Evolutionary conservation across 345 rosid species (phyloP).

Genomic region (Cochlearia excelsa): DNA sequence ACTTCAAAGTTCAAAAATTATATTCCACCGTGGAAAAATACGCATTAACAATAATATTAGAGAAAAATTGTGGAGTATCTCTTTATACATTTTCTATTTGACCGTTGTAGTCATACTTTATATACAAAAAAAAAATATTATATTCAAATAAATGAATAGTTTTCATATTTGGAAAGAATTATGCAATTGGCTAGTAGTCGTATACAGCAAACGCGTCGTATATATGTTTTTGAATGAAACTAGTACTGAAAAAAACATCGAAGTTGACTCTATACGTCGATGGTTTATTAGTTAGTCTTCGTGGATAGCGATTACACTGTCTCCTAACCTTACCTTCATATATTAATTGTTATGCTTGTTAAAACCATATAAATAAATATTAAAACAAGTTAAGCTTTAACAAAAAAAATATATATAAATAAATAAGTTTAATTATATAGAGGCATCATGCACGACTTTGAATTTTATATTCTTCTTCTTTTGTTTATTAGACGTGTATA

Average conservation of each 20-base stretch:
- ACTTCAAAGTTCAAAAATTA: no score
- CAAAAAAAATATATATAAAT: neutral
- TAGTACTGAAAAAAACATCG: neutral
- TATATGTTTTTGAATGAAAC: neutral
- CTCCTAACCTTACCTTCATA: neutral
- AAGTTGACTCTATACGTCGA: slow-evolving; percentile 9
- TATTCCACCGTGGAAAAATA: no score
- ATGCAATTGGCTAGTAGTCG: slow-evolving; percentile 9
- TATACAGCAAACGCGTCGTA: slow-evolving; percentile 13
- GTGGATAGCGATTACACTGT: slow-evolving; percentile 24
- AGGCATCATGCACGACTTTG: slow-evolving; percentile 22
- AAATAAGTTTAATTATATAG: neutral
- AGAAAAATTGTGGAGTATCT: no score
- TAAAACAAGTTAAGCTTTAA: no score
- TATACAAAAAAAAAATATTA: no score
- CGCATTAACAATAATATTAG: no score
- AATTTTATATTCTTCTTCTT: neutral
- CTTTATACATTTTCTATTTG: no score
- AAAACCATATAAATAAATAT: neutral
- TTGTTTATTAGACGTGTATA: slow-evolving; percentile 7
- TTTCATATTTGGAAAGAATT: neutral
- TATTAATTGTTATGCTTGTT: neutral
- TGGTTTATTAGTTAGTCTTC: slow-evolving; percentile 21
- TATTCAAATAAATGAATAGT: neutral
- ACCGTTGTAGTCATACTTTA: no score